Conservation (phyloP, 768 basidiomycete genomes). For the Pholiota molesta region DNA sequence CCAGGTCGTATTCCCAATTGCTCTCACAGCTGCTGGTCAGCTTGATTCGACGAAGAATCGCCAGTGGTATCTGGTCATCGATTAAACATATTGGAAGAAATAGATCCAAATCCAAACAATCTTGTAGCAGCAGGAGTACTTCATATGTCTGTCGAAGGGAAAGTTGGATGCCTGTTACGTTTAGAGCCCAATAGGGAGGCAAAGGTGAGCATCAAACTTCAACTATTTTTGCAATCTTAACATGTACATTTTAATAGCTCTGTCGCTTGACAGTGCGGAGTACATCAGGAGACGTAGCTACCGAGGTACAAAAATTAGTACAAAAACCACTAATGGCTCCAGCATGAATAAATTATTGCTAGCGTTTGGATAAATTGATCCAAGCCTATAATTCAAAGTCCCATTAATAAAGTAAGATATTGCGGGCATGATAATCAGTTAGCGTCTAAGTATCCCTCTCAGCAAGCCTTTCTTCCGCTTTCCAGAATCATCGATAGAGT, state of each 20-base stretch:
- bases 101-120: slow-evolving; percentile 95
- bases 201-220: slow-evolving; percentile 57
- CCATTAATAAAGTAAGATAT: slow-evolving; percentile 17
- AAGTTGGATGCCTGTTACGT: slow-evolving; percentile 92
- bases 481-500: slow-evolving; percentile 40
- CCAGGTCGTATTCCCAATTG: slow-evolving; percentile 84
- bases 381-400: slow-evolving; percentile 14
- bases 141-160: slow-evolving; percentile 88
- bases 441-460: slow-evolving; percentile 46
- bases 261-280: slow-evolving; percentile 94
- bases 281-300: slow-evolving; percentile 89
- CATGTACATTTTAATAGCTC: slow-evolving; percentile 49
- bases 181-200: slow-evolving; percentile 96
- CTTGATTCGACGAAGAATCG: slow-evolving; percentile 75
- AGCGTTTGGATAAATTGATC: slow-evolving; percentile 25
- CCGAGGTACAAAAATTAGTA: slow-evolving; percentile 63
- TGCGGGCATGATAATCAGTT: slow-evolving; percentile 13
- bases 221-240: slow-evolving; percentile 1
- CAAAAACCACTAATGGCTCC: slow-evolving; percentile 44
- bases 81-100: slow-evolving; percentile 75
- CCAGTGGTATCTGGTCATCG: slow-evolving; percentile 79
- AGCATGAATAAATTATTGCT: slow-evolving; percentile 26
- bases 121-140: slow-evolving; percentile 95
- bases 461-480: slow-evolving; percentile 46
- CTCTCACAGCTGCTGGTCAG: slow-evolving; percentile 64